Evolutionary conservation across 208 protist species (phyloP).

Genomic region (Trypanosoma scelopori): DNA sequence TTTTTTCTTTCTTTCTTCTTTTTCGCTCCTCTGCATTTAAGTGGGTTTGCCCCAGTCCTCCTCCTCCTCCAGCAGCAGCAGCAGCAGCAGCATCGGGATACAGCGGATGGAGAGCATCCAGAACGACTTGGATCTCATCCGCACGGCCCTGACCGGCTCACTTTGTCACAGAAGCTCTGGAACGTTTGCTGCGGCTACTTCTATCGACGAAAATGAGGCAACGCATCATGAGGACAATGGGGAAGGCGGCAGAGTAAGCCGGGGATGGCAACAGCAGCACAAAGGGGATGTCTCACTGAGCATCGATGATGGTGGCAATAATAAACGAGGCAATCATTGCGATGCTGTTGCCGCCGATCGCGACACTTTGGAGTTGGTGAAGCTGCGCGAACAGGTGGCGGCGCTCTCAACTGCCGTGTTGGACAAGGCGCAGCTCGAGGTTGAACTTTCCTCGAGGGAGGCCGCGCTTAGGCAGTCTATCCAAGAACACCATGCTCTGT

Average conservation of each 20-base stretch:
- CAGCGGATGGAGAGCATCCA: slow-evolving; percentile 15
- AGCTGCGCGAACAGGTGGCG: slow-evolving; percentile 28
- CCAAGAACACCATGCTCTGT: slow-evolving; percentile 5
- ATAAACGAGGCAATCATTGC: background rate
- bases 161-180: background rate
- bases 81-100: background rate
- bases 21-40: slow-evolving; percentile 30
- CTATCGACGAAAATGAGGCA: background rate
- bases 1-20: slow-evolving; percentile 15
- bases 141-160: slow-evolving; percentile 17
- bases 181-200: background rate
- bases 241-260: background rate
- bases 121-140: slow-evolving; percentile 27
- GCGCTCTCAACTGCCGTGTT: slow-evolving; percentile 17
- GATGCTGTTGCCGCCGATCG: slow-evolving; percentile 11
- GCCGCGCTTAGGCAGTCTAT: slow-evolving; percentile 23
- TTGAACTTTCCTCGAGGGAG: slow-evolving; percentile 21
- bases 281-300: too few relatives aligned
- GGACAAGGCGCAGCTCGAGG: slow-evolving; percentile 20
- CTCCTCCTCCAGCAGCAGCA: background rate
- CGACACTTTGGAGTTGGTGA: slow-evolving; percentile 28
- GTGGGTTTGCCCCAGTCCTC: slow-evolving; percentile 4
- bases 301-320: too few relatives aligned
- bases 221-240: background rate
- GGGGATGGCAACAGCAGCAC: too few relatives aligned